A percentile compares a stretch with the other conserved stretches of the same genome.
phyloP scores from a whole-genome alignment of 2,329 filamentous ascomycete genomes.

The Amphichorda felina region DNA sequence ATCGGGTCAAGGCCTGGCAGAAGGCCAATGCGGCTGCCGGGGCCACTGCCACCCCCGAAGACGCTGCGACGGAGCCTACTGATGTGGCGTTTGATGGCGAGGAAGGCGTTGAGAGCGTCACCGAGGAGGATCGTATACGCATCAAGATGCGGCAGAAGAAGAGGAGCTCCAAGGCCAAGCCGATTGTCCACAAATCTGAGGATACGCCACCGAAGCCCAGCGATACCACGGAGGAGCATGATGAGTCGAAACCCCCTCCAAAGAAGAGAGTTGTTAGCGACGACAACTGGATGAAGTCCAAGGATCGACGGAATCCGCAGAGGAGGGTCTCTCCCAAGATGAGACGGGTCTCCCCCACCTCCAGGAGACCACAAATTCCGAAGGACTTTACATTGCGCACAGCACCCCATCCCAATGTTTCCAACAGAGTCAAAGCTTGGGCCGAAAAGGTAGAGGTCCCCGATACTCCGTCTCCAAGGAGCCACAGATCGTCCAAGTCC shows the following conservation, averaged over 20 bases:
- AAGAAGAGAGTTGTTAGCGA: constrained; percentile 92
- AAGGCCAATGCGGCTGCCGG: constrained; percentile 58
- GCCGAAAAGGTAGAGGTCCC: constrained; percentile 41
- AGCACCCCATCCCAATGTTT: constrained; percentile 39
- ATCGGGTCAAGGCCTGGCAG: constrained; percentile 79
- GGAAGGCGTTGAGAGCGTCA: constrained; percentile 39
- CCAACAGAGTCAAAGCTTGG: constrained; percentile 52
- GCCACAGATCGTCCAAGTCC: constrained; percentile 22
- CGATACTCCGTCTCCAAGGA: constrained; percentile 23
- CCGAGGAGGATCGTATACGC: constrained; percentile 46
- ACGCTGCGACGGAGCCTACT: constrained; percentile 43
- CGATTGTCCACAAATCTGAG: constrained; percentile 5
- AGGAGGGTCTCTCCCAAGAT: constrained; percentile 26
- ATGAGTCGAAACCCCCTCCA: constrained; percentile 47
- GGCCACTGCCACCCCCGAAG: constrained; percentile 33
- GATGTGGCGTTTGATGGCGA: constrained; percentile 50
- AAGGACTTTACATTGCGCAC: constrained; percentile 45
- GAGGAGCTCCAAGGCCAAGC: constrained; percentile 16
- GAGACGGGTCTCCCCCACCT: constrained; percentile 2
- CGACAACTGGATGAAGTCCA: constrained; percentile 68
- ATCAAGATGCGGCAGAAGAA: constrained; percentile 41
- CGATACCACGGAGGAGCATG: constrained; percentile 18
- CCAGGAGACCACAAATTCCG: constrained; percentile 26
- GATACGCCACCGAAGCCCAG: constrained; percentile 5
- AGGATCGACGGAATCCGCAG: constrained; percentile 35